Evolutionary conservation across 2,329 filamentous ascomycete genomes (phyloP), one percentile per base, ranked within the genome.

Genomic region (Pestalotiopsis fici): DNA sequence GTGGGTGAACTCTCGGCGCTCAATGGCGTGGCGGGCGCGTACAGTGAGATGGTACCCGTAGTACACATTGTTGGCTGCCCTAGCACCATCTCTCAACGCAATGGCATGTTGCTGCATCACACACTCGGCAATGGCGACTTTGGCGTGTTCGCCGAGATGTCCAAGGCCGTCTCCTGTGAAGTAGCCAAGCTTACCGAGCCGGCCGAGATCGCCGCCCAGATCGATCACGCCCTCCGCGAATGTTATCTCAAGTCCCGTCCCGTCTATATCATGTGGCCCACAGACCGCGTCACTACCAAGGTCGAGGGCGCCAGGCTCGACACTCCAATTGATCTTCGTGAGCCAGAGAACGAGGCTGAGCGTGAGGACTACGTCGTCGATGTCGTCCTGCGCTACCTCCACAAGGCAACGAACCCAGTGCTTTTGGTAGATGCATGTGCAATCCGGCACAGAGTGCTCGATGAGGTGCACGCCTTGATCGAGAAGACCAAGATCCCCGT

Each of bases 361-460:
- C 89, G 88, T 68, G 94, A 97, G 78, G 86, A 93, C 69, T 94
- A 95, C 69, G 92, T 95, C n/a, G 92, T 97, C 11, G 88, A 93
- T 47, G 89, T 94, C 18, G 87, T 97, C 12, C 82, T 95, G 67
- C 90, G 90, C 77, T 91, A 90, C 73, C 86, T 97, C 31, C 87
- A 91, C 64, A 86, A 84, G 0, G 93, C 94, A 12, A 89, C 92
- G 78, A 89, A 88, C 66, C 94, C 94, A 3, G 83, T 96, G 50
- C 88, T 97, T 47, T 83, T 97, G 6, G 90, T 97, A 5, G 94
- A 97, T 78, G 93, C 92, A 39, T 96, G 93, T 74, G 91, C 93
- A 12, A 90, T 94, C 70, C 89, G 93, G 39, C 92, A 96, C 75
- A 86, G 90, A 55, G 91, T 92, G 18, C 79, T 95, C 1, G 79